These are phyloP conservation scores for Phytophthora europaea DNA, from an alignment of 352 stramenopile genomes.

Conservation along the genomic window DNA sequence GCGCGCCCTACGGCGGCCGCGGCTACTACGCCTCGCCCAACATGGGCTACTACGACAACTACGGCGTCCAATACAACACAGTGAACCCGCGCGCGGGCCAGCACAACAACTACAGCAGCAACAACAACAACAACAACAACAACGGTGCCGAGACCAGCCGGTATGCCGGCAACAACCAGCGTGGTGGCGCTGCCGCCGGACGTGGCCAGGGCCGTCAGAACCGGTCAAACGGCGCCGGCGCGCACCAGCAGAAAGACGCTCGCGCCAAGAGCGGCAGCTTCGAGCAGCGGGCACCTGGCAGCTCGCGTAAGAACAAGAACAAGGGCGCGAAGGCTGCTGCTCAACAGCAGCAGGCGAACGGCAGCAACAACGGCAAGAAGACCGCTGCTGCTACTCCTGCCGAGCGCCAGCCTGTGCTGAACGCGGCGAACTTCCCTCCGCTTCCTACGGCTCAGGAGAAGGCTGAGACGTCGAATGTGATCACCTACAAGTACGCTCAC, in stretches of 20 bases:
- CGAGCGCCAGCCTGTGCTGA: slow-evolving; percentile 84
- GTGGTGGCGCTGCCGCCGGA: slow-evolving; percentile 28
- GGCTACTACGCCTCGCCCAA: slow-evolving; percentile 74
- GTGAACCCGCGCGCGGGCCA: slow-evolving; percentile 41
- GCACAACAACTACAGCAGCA: slow-evolving; percentile 45
- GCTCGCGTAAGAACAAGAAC: slow-evolving; percentile 71
- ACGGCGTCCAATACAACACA: slow-evolving; percentile 78
- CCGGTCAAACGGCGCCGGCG: slow-evolving; percentile 39
- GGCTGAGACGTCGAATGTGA: slow-evolving; percentile 50
- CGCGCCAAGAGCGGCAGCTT: slow-evolving; percentile 67
- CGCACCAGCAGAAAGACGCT: slow-evolving; percentile 50
- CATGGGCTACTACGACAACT: slow-evolving; percentile 84
- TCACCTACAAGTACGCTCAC: slow-evolving; percentile 83
- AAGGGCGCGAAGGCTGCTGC: slow-evolving; percentile 59
- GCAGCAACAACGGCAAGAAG: slow-evolving; percentile 46
- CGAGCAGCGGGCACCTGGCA: slow-evolving; percentile 49
- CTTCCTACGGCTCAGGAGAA: slow-evolving; percentile 61
- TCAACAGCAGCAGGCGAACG: slow-evolving; percentile 41
- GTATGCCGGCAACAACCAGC: slow-evolving; percentile 52
- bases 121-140: slow-evolving; percentile 53
- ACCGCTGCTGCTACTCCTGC: slow-evolving; percentile 22
- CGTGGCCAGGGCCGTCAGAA: slow-evolving; percentile 50
- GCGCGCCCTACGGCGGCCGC: slow-evolving; percentile 59
- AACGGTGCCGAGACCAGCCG: slow-evolving; percentile 42
- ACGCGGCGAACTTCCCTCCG: slow-evolving; percentile 85